phyloP scores from a whole-genome alignment of 257 asterid genomes.

The Misopates orontium region DNA sequence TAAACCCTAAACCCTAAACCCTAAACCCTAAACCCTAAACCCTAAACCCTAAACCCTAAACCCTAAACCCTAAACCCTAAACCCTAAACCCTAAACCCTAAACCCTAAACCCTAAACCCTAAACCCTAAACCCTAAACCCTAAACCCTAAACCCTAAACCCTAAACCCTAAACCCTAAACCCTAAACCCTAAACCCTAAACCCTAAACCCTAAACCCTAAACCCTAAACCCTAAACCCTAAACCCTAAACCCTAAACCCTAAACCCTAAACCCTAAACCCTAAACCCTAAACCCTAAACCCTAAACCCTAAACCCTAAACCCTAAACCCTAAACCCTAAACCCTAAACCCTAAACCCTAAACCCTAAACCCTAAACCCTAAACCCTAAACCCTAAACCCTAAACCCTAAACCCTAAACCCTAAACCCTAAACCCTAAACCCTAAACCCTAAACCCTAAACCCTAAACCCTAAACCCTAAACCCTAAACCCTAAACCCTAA shows the following conservation, averaged over 20 bases:
- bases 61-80: conserved; percentile 31
- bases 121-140: conserved; percentile 21
- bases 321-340: conserved; percentile 27
- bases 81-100: conserved; percentile 28
- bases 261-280: conserved; percentile 13
- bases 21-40: conserved; percentile 28
- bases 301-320: conserved; percentile 15
- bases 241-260: conserved; percentile 13
- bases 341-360: conserved; percentile 28
- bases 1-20: conserved; percentile 32
- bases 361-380: conserved; percentile 24
- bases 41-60: conserved; percentile 23
- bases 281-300: conserved; percentile 9
- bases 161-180: conserved; percentile 14
- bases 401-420: conserved; percentile 27
- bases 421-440: conserved; percentile 16
- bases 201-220: conserved; percentile 10
- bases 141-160: conserved; percentile 22
- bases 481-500: conserved; percentile 20
- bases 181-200: conserved; percentile 28
- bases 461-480: conserved; percentile 13
- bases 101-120: conserved; percentile 27
- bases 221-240: conserved; percentile 23
- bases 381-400: conserved; percentile 20
- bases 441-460: conserved; percentile 13